Evolutionary conservation across 305 asterid genomes (phyloP).

Genomic region (Fraxinus paxiana): DNA sequence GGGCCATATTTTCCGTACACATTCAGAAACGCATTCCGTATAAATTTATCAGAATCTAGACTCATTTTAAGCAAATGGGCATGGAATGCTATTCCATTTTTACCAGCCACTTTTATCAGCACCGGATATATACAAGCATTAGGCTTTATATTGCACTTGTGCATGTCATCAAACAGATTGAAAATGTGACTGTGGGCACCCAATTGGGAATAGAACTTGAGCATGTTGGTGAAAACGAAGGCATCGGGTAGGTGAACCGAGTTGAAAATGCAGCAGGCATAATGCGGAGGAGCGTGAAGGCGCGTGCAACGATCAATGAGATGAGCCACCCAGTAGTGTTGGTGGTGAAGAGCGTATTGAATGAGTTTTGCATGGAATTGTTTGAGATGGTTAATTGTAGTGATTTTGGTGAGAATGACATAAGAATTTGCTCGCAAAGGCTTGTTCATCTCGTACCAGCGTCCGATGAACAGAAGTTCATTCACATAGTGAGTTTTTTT

Average conservation of each 20-base stretch:
- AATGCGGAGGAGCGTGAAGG: conserved; percentile 50
- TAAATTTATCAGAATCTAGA: conserved; percentile 37
- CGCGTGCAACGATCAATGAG: conserved; percentile 52
- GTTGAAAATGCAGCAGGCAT: conserved; percentile 36
- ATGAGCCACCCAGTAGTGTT: conserved; percentile 41
- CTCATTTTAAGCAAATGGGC: conserved; percentile 52
- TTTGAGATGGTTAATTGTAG: conserved; percentile 34
- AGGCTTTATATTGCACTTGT: conserved; percentile 32
- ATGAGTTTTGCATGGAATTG: conserved; percentile 59
- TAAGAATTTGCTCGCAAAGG: conserved; percentile 3
- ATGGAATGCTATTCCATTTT: conserved; percentile 45
- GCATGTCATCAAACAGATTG: conserved; percentile 44
- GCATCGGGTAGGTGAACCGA: conserved; percentile 39
- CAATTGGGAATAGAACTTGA: conserved; percentile 39
- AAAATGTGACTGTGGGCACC: conserved; percentile 33
- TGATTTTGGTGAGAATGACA: conserved; percentile 30
- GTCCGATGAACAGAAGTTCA: background rate
- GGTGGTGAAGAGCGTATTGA: conserved; percentile 39
- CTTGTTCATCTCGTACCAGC: background rate
- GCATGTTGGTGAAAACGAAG: conserved; percentile 48
- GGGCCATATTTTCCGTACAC: conserved; percentile 64
- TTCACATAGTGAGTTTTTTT: background rate
- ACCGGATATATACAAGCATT: conserved; percentile 51
- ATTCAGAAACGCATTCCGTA: conserved; percentile 46
- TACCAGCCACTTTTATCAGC: conserved; percentile 51